Conservation (phyloP, 2,329 filamentous ascomycete species). For the Coniochaeta sp. region DNA sequence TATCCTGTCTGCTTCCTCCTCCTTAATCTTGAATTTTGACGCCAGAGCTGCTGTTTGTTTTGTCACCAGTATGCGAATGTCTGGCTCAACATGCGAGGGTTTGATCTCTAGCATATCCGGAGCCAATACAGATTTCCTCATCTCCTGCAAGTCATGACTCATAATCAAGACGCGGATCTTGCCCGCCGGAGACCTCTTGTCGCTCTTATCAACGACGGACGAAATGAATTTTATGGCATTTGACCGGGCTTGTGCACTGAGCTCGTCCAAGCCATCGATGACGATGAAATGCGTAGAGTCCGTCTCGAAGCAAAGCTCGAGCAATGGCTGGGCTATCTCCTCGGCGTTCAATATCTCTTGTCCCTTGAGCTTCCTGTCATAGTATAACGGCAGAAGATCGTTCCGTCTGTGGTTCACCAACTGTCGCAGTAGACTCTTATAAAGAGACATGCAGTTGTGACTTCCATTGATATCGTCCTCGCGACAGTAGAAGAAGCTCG, state of each 20-base stretch:
- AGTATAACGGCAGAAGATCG: constrained; percentile 20
- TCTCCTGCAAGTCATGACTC: constrained; percentile 18
- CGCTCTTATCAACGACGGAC: constrained; percentile 13
- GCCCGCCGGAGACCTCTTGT: constrained; percentile 8
- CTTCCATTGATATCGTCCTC: constrained; percentile 17
- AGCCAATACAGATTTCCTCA: constrained; percentile 9
- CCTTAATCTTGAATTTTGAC: background rate
- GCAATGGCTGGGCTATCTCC: constrained; percentile 17
- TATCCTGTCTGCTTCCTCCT: background rate
- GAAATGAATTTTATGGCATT: constrained; percentile 20
- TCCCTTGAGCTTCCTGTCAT: constrained; percentile 17
- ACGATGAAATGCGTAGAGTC: constrained; percentile 25
- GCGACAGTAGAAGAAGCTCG: constrained; percentile 34
- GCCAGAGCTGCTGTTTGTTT: background rate
- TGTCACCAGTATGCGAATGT: constrained; percentile 19
- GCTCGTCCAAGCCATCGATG: constrained; percentile 38
- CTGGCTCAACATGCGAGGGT: constrained; percentile 14
- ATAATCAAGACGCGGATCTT: constrained; percentile 22
- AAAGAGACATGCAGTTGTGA: constrained; percentile 20
- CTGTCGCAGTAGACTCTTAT: constrained; percentile 24
- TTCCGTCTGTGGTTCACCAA: constrained; percentile 15
- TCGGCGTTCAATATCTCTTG: constrained; percentile 14
- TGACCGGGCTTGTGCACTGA: constrained; percentile 18
- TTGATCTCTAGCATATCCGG: constrained; percentile 9
- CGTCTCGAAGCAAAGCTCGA: constrained; percentile 21